Evolutionary conservation across 1,139 yeast genomes (phyloP).

Genomic region (Debaryomycetaceae sp.): DNA sequence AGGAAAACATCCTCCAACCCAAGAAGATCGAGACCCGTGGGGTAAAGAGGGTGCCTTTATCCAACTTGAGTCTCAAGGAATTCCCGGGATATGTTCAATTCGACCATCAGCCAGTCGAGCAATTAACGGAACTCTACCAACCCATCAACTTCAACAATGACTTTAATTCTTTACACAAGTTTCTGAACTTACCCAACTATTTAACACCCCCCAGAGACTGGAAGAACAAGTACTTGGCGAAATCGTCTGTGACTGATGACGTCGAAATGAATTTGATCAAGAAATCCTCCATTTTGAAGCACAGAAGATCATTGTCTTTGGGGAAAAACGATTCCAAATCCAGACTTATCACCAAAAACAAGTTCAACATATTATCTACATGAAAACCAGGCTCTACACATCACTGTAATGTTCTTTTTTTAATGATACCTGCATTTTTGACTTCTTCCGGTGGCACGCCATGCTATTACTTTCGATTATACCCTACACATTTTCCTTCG

Average conservation of each 20-base stretch:
- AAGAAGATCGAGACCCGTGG: conserved; percentile 11
- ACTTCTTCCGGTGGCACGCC: background rate
- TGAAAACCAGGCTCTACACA: conserved; percentile 1
- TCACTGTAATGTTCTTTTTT: background rate
- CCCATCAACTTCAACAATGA: conserved; percentile 33
- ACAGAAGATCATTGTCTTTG: conserved; percentile 36
- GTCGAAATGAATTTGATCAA: conserved; percentile 21
- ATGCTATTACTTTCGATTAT: background rate
- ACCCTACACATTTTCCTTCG: background rate
- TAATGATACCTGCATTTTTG: background rate
- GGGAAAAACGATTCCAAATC: conserved; percentile 39
- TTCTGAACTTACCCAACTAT: conserved; percentile 27
- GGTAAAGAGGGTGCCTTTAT: conserved; percentile 27
- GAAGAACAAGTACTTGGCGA: conserved; percentile 23
- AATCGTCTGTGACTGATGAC: conserved; percentile 27
- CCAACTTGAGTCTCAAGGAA: conserved; percentile 28
- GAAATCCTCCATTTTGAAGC: conserved; percentile 19
- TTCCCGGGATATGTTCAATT: conserved; percentile 30
- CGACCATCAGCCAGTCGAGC: conserved; percentile 8
- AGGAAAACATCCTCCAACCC: conserved; percentile 46
- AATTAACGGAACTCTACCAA: conserved; percentile 29
- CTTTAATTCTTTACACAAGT: conserved; percentile 33
- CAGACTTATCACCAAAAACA: conserved; percentile 31
- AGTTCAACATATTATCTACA: conserved; percentile 17
- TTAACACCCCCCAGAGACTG: conserved; percentile 31